Conservation (phyloP, 805 yeast species). For the Yamadazyma kitorensis region DNA sequence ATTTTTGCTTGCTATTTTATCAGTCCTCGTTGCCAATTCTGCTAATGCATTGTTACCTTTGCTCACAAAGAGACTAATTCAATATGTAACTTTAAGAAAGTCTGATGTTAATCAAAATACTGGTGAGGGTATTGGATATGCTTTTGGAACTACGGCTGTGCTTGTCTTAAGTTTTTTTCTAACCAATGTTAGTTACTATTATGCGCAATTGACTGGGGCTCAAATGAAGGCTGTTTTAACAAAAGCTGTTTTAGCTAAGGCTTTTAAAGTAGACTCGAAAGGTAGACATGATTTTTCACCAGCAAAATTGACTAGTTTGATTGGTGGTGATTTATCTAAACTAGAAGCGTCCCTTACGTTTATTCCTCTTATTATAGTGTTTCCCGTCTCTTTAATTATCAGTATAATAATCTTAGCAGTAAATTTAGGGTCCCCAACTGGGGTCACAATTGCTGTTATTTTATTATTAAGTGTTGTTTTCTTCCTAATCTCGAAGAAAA, state of each 20-base stretch:
- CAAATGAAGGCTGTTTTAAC: constrained; percentile 57
- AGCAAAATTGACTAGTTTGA: constrained; percentile 68
- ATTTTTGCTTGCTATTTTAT: neutral
- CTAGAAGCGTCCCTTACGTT: constrained; percentile 68
- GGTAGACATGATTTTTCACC: constrained; percentile 60
- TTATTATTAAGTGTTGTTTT: constrained; percentile 48
- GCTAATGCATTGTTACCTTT: constrained; percentile 27
- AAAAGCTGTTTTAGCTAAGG: constrained; percentile 64
- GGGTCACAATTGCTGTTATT: constrained; percentile 63
- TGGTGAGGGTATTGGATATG: constrained; percentile 40
- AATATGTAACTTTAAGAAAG: constrained; percentile 27
- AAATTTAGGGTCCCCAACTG: constrained; percentile 67
- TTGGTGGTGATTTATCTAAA: constrained; percentile 78
- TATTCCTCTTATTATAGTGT: constrained; percentile 56
- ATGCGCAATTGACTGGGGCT: constrained; percentile 23
- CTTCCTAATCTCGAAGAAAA: constrained; percentile 41
- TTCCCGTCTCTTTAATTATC: constrained; percentile 62
- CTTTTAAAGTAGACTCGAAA: constrained; percentile 55
- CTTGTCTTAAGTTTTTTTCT: constrained; percentile 27
- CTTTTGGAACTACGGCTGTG: constrained; percentile 37
- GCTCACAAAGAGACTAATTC: constrained; percentile 32
- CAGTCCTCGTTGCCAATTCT: neutral
- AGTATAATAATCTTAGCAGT: constrained; percentile 60
- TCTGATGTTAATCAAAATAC: constrained; percentile 20
- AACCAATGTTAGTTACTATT: constrained; percentile 28